phyloP scores from a whole-genome alignment of 306 rosid genomes.

The Begonia loranthoides region DNA sequence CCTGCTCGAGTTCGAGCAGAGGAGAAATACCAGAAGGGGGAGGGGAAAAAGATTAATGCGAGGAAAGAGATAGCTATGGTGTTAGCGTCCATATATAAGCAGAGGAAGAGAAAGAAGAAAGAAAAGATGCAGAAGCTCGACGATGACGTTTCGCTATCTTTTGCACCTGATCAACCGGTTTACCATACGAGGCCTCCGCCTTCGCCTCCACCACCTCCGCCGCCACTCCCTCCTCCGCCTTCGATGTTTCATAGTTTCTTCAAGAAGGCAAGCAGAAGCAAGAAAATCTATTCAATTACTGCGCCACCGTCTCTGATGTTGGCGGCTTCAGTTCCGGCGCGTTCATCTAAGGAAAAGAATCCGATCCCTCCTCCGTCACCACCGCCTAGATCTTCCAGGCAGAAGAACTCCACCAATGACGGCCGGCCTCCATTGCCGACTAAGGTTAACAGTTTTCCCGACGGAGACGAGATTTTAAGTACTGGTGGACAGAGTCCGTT shows the following conservation, averaged over 20 bases:
- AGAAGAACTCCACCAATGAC: neutral
- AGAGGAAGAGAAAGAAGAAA: conserved; percentile 46
- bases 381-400: conserved; percentile 7
- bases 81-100: conserved; percentile 52
- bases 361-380: conserved; percentile 26
- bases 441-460: conserved; percentile 8
- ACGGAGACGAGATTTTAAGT: conserved; percentile 13
- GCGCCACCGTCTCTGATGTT: conserved; percentile 26
- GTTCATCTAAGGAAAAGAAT: conserved; percentile 23
- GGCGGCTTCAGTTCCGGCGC: conserved; percentile 13
- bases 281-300: conserved; percentile 48
- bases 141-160: conserved; percentile 5
- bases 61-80: conserved; percentile 44
- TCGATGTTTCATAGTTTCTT: conserved; percentile 58
- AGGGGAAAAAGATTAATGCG: conserved; percentile 25
- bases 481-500: conserved; percentile 39
- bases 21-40: conserved; percentile 16
- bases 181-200: conserved; percentile 19
- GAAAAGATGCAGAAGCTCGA: conserved; percentile 14
- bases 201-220: conserved; percentile 48
- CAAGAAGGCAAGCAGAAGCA: conserved; percentile 47
- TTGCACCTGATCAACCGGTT: conserved; percentile 13
- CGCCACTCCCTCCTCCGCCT: conserved; percentile 45
- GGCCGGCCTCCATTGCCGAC: conserved; percentile 56
- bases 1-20: conserved; percentile 19